Base-by-base conservation (phyloP, 2,329 filamentous ascomycete genomes). In the Ilyonectria destructans region DNA sequence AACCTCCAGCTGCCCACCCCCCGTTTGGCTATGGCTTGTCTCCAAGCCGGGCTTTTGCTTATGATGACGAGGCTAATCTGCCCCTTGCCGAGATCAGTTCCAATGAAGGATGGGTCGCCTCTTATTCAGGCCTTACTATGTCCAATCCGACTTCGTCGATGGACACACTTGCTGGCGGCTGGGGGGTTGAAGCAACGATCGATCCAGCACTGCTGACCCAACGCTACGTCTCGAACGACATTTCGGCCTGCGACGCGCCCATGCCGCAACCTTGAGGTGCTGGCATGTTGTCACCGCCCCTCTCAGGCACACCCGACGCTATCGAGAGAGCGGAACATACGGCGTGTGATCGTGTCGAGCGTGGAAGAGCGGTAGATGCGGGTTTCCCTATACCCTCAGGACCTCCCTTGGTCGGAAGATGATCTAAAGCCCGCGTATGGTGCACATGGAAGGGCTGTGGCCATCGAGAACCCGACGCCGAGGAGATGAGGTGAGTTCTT, bases 41-140 rank as follows among this genome's bases (percentile, higher is more conserved):
- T 57, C 31, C 40, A 58, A 33, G 56, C 43, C 13, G 58, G 45
- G 45, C 45, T 48, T 21, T 48, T 48, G 45, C 45, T 48, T 48
- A 19, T 48, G 45, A 19, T 48, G 45, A 48, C 7, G 45, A 48
- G 45, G 21, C 45, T 8, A 19, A 48, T 48, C 45, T 17, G 21
- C 3, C 45, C 9, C 45, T 48, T 19, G 45, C 45, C 45, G 45
- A 17, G n/a, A 48, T 23, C 7, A 13, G 45, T 48, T 48, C 45
- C n/a, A 21, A 6, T 48, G 45, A 48, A 48, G 45, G 21, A 48
- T 48, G 45, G 45, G 45, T 13, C 45, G 45, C 45, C 45, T 48
- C 17, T 48, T 48, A 48, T 48, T 48, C 45, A 23, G 45, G 21
- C 45, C 17, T 48, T 48, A 23, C 45, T 6, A 48, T 48, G 45